Base-by-base conservation (phyloP, 2,329 filamentous ascomycete species). In the Boeremia exigua region DNA sequence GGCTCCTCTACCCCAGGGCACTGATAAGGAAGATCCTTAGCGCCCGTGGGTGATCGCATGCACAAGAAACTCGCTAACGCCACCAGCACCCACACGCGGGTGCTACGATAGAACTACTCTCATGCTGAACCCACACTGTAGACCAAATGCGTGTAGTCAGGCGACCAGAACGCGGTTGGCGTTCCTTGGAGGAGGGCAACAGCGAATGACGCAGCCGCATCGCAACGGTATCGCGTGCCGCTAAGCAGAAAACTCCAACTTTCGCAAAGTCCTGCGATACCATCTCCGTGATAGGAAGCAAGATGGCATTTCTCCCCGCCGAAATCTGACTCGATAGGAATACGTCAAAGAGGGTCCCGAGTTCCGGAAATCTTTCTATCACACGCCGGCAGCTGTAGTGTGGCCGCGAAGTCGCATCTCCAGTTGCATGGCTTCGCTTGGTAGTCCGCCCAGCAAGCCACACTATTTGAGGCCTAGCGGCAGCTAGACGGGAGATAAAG, bases 301-400 rank as follows among this genome's bases (percentile, higher is more conserved):
- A 28, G 9, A 43, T n/a, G 14, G 15, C 30, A 50, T 25, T 47
- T 17, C 15, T 46, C 36, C 30, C 30, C 37, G 49, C 54, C 36
- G 25, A 44, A 29, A 39, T 37, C 61, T 72, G 68, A 71, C 69
- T 71, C 63, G 67, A 72, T 72, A 60, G 57, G 59, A 71, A 66
- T 56, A 63, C 60, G 68, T 72, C 65, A 72, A 55, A 42, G 30
- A 27, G 29, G 11, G 44, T 32, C 33, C 53, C 33, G 19, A 43
- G 47, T 34, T 27, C 53, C 50, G 54, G 49, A 58, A 56, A 55
- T 52, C 56, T 53, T 59, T 60, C 56, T 71, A 71, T 70, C 67
- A 9, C 38, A 30, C 48, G 51, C 59, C 44, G 42, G 28, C 25
- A 15, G 27, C 33, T 55, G 33, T 48, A 54, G 33, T 40, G 39